phyloP scores from a whole-genome alignment of 495 filamentous ascomycete species.

The Neohortaea acidophila region DNA sequence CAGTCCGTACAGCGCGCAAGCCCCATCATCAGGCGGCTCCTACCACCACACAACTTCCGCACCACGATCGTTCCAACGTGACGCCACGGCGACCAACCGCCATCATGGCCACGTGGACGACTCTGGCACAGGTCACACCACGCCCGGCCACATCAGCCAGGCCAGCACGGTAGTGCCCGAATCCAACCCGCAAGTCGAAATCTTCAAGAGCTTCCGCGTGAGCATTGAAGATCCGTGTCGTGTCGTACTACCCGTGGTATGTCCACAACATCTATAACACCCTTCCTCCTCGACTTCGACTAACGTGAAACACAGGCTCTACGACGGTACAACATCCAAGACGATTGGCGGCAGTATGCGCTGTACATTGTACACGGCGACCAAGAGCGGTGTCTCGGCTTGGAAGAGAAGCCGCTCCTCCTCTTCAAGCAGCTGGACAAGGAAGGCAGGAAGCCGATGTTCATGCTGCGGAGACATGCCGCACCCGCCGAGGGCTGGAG shows the following conservation, averaged over 20 bases:
- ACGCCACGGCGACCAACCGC: slow-evolving; percentile 27
- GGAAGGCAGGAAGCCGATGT: slow-evolving; percentile 97
- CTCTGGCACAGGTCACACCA: slow-evolving; percentile 19
- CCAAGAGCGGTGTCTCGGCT: slow-evolving; percentile 80
- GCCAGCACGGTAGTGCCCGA: slow-evolving; percentile 23
- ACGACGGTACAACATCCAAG: slow-evolving; percentile 95
- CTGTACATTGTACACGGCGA: slow-evolving; percentile 96
- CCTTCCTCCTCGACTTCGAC: not conserved
- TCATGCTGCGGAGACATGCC: slow-evolving; percentile 72
- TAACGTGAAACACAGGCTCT: slow-evolving; percentile 37
- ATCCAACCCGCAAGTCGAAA: slow-evolving; percentile 51
- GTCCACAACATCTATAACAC: not conserved
- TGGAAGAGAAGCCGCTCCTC: slow-evolving; percentile 85
- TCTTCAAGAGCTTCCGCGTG: slow-evolving; percentile 96
- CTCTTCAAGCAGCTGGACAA: slow-evolving; percentile 94
- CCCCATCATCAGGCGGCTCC: slow-evolving; percentile 17
- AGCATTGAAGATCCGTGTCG: slow-evolving; percentile 96
- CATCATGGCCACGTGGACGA: slow-evolving; percentile 22
- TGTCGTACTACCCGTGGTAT: slow-evolving; percentile 73
- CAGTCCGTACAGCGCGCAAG: slow-evolving; percentile 47
- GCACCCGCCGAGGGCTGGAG: slow-evolving; percentile 26
- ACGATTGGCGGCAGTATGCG: slow-evolving; percentile 91
- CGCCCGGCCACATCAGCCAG: slow-evolving; percentile 15
- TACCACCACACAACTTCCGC: slow-evolving; percentile 17
- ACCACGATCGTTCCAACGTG: slow-evolving; percentile 35